phyloP scores from a whole-genome alignment of 306 rosid species.

The Vicia faba region DNA sequence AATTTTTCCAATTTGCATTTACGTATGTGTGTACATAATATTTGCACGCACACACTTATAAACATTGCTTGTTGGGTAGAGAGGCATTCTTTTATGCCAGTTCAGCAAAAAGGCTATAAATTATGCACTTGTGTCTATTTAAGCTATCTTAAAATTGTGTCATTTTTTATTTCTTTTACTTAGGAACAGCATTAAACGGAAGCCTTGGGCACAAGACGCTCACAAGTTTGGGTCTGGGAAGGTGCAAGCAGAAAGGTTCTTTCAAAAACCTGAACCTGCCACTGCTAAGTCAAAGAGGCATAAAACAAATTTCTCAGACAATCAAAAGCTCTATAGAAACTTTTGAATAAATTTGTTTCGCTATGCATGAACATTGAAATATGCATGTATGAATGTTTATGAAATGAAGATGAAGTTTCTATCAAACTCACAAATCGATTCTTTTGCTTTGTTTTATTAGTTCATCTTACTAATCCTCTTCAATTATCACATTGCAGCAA shows the following conservation, averaged over 20 bases:
- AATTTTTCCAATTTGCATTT: not conserved
- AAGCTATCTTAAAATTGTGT: constrained; percentile 14
- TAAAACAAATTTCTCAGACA: constrained; percentile 11
- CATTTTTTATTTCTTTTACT: not conserved
- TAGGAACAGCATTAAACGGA: not conserved
- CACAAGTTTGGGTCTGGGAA: not conserved
- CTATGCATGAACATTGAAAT: constrained; percentile 1
- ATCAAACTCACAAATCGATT: not conserved
- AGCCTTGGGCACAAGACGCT: not conserved
- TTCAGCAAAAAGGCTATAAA: constrained; percentile 10
- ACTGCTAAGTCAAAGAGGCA: constrained; percentile 8
- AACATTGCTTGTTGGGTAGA: constrained; percentile 26
- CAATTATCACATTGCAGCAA: constrained; percentile 31
- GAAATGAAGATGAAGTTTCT: constrained; percentile 25
- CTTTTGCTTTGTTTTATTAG: constrained; percentile 20
- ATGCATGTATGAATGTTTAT: constrained; percentile 9
- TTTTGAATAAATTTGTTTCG: not conserved
- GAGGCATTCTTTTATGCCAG: not conserved
- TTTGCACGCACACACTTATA: not conserved
- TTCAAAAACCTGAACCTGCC: not conserved
- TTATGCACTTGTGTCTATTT: constrained; percentile 4
- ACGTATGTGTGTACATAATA: too few relatives aligned
- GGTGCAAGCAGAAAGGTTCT: constrained; percentile 20
- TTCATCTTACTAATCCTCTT: constrained; percentile 28
- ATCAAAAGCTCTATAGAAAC: constrained; percentile 13